Evolutionary conservation across 140 eudicot genomes (phyloP), one percentile per base, ranked within the genome.

Genomic region (Cichorium intybus): DNA sequence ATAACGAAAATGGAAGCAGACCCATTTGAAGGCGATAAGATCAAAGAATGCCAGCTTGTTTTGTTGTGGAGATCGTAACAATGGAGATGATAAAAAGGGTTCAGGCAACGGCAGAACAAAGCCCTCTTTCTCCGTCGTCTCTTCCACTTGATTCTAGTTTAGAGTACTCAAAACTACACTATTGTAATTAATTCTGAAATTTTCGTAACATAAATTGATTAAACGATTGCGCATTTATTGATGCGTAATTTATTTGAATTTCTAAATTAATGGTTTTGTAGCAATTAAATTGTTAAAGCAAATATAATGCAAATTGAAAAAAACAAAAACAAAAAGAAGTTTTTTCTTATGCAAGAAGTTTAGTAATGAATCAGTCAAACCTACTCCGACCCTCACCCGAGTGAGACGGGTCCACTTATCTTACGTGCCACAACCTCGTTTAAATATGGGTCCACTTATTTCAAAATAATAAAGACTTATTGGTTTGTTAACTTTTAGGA

Each of bases 11-110:
- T 59, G 51, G 63, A 63, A 55, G 29, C 48, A 61, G 46, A 33
- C 53, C 3, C 62, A 57, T 70, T 68, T 55, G 55, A 47, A 35
- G 69, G 37, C 62, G 79, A 18, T 77, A 55, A 60, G 78, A 81
- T 73, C 77, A 81, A 73, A 24, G 68, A 69, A 71, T 66, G 62
- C 66, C 76, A 83, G 84, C 82, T 77, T 15, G 11, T 1, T 46
- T 46, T 57, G 62, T 68, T 73, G 74, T 62, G 21, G 79, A 69
- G 83, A 81, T 81, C 86, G 62, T 41, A 24, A 67, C 24, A 71
- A 37, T 14, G 49, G 37, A 24, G 54, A n/a, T 56, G 23, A 56
- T 24, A 53, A 60, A 66, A 62, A 45, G 74, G 80, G 73, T 64
- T 71, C 43, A 45, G 71, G 68, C 66, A 60, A 41, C 57, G 23